Evolutionary conservation across 805 yeast species (phyloP).

Genomic region (Blastobotrys peoriensis): DNA sequence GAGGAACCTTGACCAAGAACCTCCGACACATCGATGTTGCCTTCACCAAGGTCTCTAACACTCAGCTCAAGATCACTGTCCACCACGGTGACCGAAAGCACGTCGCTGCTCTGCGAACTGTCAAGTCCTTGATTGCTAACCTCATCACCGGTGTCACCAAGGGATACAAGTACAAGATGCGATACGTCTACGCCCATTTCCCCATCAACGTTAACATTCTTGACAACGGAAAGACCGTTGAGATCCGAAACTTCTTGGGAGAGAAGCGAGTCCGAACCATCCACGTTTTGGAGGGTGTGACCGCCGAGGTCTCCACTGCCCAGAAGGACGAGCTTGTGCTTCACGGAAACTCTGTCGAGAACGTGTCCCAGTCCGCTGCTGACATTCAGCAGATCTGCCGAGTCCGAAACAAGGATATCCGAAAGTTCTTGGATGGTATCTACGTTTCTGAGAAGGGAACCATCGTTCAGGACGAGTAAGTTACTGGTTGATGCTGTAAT

Average conservation of each 20-base stretch:
- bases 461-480: constrained; percentile 56
- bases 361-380: constrained; percentile 97
- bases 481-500: neutral
- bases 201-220: constrained; percentile 96
- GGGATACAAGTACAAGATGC: constrained; percentile 99
- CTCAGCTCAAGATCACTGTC: constrained; percentile 78
- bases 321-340: constrained; percentile 94
- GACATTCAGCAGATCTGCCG: constrained; percentile 97
- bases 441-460: constrained; percentile 95
- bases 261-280: constrained; percentile 95
- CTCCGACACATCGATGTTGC: constrained; percentile 93
- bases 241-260: constrained; percentile 99
- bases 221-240: constrained; percentile 73
- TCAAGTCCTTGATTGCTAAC: constrained; percentile 90
- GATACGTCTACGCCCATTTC: constrained; percentile 99
- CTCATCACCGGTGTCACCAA: constrained; percentile 97
- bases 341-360: constrained; percentile 93
- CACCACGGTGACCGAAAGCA: constrained; percentile 99
- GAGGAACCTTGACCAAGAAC: constrained; percentile 89
- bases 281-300: constrained; percentile 83
- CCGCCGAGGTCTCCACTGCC: constrained; percentile 68
- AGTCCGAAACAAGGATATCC: constrained; percentile 99
- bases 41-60: constrained; percentile 67
- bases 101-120: constrained; percentile 99
- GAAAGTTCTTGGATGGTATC: constrained; percentile 99